phyloP scores from a whole-genome alignment of 495 filamentous ascomycete genomes.

The Neurospora sp. region DNA sequence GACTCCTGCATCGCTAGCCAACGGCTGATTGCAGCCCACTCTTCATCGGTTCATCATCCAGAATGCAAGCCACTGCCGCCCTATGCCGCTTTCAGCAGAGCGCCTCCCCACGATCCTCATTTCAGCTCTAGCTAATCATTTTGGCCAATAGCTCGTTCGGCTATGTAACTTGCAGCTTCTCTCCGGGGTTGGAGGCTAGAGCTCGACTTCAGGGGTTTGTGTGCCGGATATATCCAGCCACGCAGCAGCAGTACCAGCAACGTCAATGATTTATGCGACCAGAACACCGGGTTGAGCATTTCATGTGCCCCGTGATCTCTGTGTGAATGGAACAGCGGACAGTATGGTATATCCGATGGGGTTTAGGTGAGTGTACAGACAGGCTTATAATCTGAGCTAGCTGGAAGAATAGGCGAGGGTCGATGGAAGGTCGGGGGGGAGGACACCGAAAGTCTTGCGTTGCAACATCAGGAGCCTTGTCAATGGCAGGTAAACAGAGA shows the following conservation, averaged over 20 bases:
- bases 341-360: not conserved
- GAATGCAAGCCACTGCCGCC: not conserved
- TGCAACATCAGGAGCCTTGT: not conserved
- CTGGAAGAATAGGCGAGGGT: not conserved
- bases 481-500: not conserved
- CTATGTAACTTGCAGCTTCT: not conserved
- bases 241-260: not conserved
- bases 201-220: not conserved
- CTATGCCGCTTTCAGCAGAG: not conserved
- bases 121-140: not conserved
- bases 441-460: not conserved
- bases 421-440: not conserved
- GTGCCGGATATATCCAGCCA: not conserved
- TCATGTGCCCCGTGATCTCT: not conserved
- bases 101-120: not conserved
- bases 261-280: not conserved
- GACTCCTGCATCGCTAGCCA: not conserved
- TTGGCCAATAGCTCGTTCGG: not conserved
- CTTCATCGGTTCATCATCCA: not conserved
- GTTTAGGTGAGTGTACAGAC: not conserved
- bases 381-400: not conserved
- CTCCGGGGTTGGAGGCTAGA: not conserved
- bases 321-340: not conserved
- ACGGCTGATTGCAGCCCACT: not conserved
- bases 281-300: not conserved